Evolutionary conservation across 805 yeast genomes (phyloP).

Genomic region (Teunomyces panamensis): DNA sequence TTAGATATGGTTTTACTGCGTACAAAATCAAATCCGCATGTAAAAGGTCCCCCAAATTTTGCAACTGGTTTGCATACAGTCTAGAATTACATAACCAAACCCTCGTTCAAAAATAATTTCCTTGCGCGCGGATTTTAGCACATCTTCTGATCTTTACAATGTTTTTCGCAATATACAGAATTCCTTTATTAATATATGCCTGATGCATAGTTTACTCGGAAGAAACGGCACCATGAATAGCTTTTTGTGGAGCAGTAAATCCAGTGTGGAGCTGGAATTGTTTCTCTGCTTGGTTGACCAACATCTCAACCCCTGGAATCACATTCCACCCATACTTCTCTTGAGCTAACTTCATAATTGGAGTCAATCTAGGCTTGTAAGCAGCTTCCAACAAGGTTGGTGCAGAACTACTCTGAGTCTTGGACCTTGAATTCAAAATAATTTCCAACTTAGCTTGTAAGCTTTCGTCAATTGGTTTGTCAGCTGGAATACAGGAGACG

Average conservation of each 20-base stretch:
- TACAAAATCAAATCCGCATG: neutral
- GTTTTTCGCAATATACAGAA: constrained; percentile 11
- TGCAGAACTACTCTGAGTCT: constrained; percentile 32
- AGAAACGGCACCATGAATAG: constrained; percentile 58
- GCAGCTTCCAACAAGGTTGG: constrained; percentile 86
- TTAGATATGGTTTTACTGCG: no score
- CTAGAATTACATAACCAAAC: neutral
- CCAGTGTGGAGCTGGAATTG: constrained; percentile 83
- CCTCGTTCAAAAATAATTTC: neutral
- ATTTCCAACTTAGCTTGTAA: constrained; percentile 49
- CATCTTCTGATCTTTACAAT: neutral
- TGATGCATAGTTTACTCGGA: constrained; percentile 9
- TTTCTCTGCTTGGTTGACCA: constrained; percentile 87
- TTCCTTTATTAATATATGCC: neutral
- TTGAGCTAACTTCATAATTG: constrained; percentile 75
- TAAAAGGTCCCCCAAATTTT: neutral
- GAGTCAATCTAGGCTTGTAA: constrained; percentile 85
- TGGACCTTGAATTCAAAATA: constrained; percentile 42
- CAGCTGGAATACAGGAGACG: constrained; percentile 84
- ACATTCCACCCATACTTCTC: constrained; percentile 68
- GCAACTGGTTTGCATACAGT: constrained; percentile 1
- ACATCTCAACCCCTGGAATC: constrained; percentile 89
- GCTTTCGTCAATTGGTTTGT: constrained; percentile 57
- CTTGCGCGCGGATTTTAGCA: neutral
- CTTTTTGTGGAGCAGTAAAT: constrained; percentile 57